Evolutionary conservation across 2,329 filamentous ascomycete genomes (phyloP), one percentile per base, ranked within the genome.

Genomic region (Paraphaeosphaeria minitans): DNA sequence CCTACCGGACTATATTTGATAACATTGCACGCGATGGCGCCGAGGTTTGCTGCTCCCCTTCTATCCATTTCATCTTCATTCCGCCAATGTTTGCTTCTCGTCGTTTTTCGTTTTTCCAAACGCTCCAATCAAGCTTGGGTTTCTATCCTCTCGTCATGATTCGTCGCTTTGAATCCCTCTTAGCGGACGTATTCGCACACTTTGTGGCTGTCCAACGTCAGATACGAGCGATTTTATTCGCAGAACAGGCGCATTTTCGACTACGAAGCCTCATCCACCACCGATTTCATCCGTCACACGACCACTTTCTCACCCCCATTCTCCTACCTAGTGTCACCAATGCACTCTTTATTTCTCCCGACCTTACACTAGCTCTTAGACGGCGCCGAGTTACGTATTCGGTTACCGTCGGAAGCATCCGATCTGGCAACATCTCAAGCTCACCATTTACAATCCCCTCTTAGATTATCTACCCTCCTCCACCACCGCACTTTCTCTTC

Each of bases 1-100:
- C 91, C 1, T 96, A 87, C 78, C 85, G 86, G 69, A 89, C 89
- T 63, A 89, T 97, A 62, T 84, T 97, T 68, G 87, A 94, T 69
- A 83, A 85, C 63, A 86, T 97, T 65, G 87, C 92, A 64, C 83
- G 82, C 68, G 88, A 91, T 72, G 85, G 85, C 71, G 85, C 87
- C 75, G 86, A 95, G 87, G 92, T 95, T 78, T 79, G 83, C 79
- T 69, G 62, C 58, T 61, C 58, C 54, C 31, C 52, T 57, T 64
- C 51, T 59, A n/a, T 53, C 43, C 55, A 48, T 50, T 24, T 24
- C 27, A 16, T 41, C 31, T 54, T 6, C 42, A 13, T 24, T 52
- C 47, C 27, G 13, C 35, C 39, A 47, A 4, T 46, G 19, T 37
- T 56, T 50, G 52, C 56, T 41, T 59, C 35, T 52, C 35, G 27